Base-by-base conservation (phyloP, 164 flowering plant species). In the Aristolochia fimbriata region DNA sequence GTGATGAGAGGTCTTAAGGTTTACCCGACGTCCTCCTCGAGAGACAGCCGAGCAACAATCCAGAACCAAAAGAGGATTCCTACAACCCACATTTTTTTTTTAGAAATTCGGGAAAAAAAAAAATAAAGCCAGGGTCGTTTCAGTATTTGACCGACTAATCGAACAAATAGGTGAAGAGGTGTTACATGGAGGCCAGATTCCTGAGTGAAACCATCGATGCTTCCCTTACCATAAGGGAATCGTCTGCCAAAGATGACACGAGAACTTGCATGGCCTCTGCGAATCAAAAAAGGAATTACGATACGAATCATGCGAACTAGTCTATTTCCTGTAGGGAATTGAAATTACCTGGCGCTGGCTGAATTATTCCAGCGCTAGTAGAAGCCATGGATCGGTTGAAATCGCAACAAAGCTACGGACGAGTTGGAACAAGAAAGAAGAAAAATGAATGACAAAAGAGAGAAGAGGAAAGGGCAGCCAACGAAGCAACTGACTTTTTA, bases 21-120 rank as follows among this genome's bases (percentile, higher is more conserved):
- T 8, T 81, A 92, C 98, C 76, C 96, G 71, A 12, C 98, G 86
- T 41, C 98, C 96, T n/a, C 98, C 98, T 21, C 87, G 82, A 33
- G 96, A 87, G 47, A 79, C 81, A 19, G 77, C 62, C 3, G 61
- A 82, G 73, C 93, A 92, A 66, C 93, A 88, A 20, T 92, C 96
- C 4, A 92, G 98, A 25, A 92, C 93, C 64, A 87, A 75, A 45
- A 82, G 78, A 2, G 98, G 96, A 41, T 82, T 83, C 76, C 98
- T 91, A 58, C 62, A 70, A 67, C 25, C 13, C 22, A 25, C 14
- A 56, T 12, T 47, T 10, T 15, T 22, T n/a, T 8, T 6, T 33
- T 31, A 24, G 13, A 66, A 48, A 37, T 0, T 16, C 13, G n/a
- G 49, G 14, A 30, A 59, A n/a, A 41, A 49, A 13, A 20, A 0